A percentile compares a stretch with the other conserved stretches of the same genome.
Conservation (phyloP, 768 basidiomycete species). For the Coprinellus aureogranulatus region DNA sequence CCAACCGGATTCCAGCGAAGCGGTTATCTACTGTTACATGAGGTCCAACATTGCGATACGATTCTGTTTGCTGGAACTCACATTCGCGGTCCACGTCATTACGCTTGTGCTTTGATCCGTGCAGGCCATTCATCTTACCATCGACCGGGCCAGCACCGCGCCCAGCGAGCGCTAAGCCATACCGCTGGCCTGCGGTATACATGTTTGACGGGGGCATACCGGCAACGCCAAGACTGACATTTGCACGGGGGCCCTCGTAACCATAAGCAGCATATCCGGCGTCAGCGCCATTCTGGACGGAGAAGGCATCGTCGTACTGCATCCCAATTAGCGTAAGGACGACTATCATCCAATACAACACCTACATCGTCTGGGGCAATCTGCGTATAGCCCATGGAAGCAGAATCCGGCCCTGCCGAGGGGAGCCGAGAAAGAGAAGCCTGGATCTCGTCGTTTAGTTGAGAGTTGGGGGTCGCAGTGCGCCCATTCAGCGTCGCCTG, state of each 20-base stretch:
- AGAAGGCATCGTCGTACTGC: constrained; percentile 61
- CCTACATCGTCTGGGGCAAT: constrained; percentile 61
- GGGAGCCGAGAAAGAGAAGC: constrained; percentile 66
- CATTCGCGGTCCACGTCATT: constrained; percentile 90
- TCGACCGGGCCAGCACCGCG: constrained; percentile 49
- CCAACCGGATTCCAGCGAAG: constrained; percentile 92
- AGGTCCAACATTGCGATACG: constrained; percentile 3
- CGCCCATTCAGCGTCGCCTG: constrained; percentile 66
- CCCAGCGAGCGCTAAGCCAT: constrained; percentile 66
- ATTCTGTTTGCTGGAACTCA: constrained; percentile 24
- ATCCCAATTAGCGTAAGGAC: constrained; percentile 20
- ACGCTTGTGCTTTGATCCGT: constrained; percentile 92
- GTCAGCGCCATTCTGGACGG: constrained; percentile 46
- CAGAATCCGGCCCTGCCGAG: constrained; percentile 55
- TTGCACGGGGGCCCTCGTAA: constrained; percentile 7
- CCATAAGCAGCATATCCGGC: constrained; percentile 31
- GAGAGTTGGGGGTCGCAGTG: constrained; percentile 46
- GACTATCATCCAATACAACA: constrained; percentile 8
- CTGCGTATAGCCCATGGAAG: constrained; percentile 53
- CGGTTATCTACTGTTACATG: constrained; percentile 70
- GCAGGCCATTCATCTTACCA: constrained; percentile 83
- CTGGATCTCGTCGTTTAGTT: constrained; percentile 55
- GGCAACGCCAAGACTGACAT: constrained; percentile 44
- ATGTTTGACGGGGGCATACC: neutral
- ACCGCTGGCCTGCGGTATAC: constrained; percentile 51